Base-by-base conservation (phyloP, 768 basidiomycete species). In the Obba rivulosa region DNA sequence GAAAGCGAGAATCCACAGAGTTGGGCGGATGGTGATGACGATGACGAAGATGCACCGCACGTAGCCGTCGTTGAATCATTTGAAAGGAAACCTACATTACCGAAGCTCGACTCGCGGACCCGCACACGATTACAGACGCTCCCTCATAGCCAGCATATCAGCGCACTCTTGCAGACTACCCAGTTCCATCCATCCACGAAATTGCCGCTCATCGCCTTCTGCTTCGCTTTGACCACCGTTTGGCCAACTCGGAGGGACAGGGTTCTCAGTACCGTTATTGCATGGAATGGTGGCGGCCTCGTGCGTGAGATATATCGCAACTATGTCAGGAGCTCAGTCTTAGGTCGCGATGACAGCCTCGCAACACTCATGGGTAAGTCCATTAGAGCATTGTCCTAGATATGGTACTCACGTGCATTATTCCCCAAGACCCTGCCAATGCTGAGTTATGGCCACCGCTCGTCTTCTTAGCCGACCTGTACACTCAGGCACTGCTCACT, bases 401-500 rank as follows among this genome's bases (percentile, higher is more conserved):
- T 14, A 22, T 45, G 31, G 45, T 37, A 36, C 48, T 41, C 17
- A 45, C 11, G 39, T 41, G 3, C 17, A 20, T 38, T 53, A 41
- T 22, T 42, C 42, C 34, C 13, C 46, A 47, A 76, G 83, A 83
- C 50, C 64, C 74, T 0, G 60, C 68, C 1, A 67, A 78, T 45
- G 69, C 67, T 0, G 21, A 64, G 0, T 64, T 70, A 9, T 92
- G 88, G 81, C 75, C 83, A 0, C 73, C 87, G 2, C 66, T 98
- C 1, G 69, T 97, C 8, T 76, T 96, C 47, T 77, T 94, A 8
- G 75, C 80, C 1, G 85, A 94, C 43, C 64, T 96, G 10, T 95
- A 96, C 65, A 76, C 81, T 2, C 87, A 94, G 50, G 79, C 83
- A 1, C 76, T 98, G 25, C 72, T 92, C 25, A 92, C 92, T 0